These are phyloP conservation scores for Glaciozyma martinii DNA, from an alignment of 768 basidiomycete genomes.

Conservation along the genomic window DNA sequence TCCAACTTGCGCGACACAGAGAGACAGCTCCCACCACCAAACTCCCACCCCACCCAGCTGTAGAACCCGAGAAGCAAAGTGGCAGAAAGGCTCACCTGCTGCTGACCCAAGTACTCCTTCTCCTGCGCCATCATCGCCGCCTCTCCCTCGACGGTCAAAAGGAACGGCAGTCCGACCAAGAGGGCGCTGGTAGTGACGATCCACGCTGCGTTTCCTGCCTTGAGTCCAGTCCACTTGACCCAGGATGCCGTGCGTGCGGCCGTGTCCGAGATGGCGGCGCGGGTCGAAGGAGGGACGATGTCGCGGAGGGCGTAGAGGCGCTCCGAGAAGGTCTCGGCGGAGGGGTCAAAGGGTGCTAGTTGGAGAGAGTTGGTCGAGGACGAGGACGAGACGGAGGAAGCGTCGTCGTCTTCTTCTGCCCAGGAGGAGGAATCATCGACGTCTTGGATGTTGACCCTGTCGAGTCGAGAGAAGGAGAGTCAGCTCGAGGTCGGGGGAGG, in stretches of 20 bases:
- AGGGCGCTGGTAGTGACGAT: slow-evolving; percentile 86
- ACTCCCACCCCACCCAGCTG: too few relatives aligned
- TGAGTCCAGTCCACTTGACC: slow-evolving; percentile 57
- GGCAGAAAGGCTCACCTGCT: not conserved
- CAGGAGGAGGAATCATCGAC: slow-evolving; percentile 34
- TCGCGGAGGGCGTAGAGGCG: slow-evolving; percentile 85
- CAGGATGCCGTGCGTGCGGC: slow-evolving; percentile 55
- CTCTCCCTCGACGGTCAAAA: slow-evolving; percentile 90
- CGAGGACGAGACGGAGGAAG: slow-evolving; percentile 55
- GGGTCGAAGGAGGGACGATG: slow-evolving; percentile 85
- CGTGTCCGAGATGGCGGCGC: slow-evolving; percentile 60
- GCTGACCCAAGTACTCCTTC: slow-evolving; percentile 50
- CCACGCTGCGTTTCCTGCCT: slow-evolving; percentile 86
- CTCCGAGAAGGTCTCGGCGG: slow-evolving; percentile 67
- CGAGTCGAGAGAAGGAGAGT: too few relatives aligned
- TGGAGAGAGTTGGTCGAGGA: slow-evolving; percentile 72
- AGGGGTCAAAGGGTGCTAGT: slow-evolving; percentile 43
- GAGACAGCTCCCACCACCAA: too few relatives aligned
- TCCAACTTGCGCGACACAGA: too few relatives aligned
- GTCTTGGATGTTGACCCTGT: slow-evolving; percentile 80
- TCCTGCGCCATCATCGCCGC: slow-evolving; percentile 89
- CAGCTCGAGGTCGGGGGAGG: too few relatives aligned
- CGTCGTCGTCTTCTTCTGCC: slow-evolving; percentile 48
- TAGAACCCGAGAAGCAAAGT: too few relatives aligned
- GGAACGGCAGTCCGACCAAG: slow-evolving; percentile 85